Evolutionary conservation across 2,329 filamentous ascomycete species (phyloP).

Genomic region (Colletotrichum ledebouriae): DNA sequence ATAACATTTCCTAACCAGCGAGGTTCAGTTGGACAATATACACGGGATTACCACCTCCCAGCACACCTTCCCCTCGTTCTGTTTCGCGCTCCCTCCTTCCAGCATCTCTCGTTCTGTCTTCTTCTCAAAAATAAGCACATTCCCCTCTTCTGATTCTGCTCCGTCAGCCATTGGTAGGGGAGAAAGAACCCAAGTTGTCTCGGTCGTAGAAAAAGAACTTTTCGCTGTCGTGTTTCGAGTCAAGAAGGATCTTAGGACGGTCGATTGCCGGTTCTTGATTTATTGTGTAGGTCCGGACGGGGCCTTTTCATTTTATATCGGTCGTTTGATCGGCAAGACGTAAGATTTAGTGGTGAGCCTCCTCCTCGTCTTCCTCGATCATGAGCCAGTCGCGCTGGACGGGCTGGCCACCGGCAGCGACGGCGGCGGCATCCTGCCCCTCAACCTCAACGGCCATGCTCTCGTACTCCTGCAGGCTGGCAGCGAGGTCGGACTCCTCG

Average conservation of each 20-base stretch:
- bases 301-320: neutral
- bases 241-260: neutral
- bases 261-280: constrained; percentile 22
- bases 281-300: neutral
- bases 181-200: constrained; percentile 5
- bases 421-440: constrained; percentile 78
- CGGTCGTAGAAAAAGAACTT: constrained; percentile 23
- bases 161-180: constrained; percentile 33
- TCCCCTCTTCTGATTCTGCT: constrained; percentile 25
- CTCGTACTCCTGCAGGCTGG: constrained; percentile 95
- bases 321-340: constrained; percentile 15
- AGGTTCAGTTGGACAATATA: constrained; percentile 52
- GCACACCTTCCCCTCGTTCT: constrained; percentile 40
- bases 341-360: constrained; percentile 61
- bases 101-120: neutral
- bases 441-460: constrained; percentile 93
- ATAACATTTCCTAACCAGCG: constrained; percentile 41
- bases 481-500: constrained; percentile 93
- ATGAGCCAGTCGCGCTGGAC: constrained; percentile 83
- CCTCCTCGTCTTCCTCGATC: constrained; percentile 76
- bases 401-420: constrained; percentile 70
- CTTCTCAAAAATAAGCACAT: constrained; percentile 15
- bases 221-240: constrained; percentile 15
- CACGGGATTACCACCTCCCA: constrained; percentile 51
- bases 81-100: constrained; percentile 1